Conservation (phyloP, 140 eudicot genomes). For the Flaveria floridana region DNA sequence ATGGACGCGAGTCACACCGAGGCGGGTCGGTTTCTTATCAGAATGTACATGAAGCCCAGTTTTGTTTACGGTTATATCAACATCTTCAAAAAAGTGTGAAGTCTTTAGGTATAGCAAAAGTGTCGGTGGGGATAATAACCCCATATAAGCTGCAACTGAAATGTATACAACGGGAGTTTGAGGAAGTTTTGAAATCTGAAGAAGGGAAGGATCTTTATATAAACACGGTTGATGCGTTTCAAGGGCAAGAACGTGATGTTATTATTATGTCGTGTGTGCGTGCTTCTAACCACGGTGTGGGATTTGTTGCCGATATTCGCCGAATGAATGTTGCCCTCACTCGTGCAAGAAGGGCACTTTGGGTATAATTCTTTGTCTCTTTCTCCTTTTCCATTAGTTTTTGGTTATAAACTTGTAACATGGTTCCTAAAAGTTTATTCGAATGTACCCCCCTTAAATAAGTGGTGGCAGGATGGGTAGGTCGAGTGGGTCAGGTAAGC, state of each 20-base stretch:
- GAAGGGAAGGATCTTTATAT: conserved; percentile 91
- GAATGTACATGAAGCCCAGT: conserved; percentile 86
- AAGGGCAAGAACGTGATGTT: conserved; percentile 99
- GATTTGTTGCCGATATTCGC: conserved; percentile 96
- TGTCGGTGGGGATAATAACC: conserved; percentile 88
- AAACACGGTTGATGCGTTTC: conserved; percentile 96
- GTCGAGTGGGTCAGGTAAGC: no score
- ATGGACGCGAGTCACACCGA: conserved; percentile 92
- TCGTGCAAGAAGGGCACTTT: conserved; percentile 93
- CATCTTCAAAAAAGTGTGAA: conserved; percentile 80
- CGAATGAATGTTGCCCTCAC: conserved; percentile 98
- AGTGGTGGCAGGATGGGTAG: background rate
- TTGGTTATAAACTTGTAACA: background rate
- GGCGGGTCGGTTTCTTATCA: conserved; percentile 95
- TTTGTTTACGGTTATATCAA: conserved; percentile 78
- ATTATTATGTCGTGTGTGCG: conserved; percentile 99
- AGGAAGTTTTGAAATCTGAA: conserved; percentile 80
- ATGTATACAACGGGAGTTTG: conserved; percentile 91
- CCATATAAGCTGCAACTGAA: conserved; percentile 91
- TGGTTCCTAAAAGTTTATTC: background rate
- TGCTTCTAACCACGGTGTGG: conserved; percentile 91
- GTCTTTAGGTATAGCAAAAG: conserved; percentile 56
- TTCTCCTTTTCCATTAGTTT: background rate
- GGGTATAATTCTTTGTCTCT: conserved; percentile 50
- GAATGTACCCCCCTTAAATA: background rate